Evolutionary conservation across 345 rosid species (phyloP).

Genomic region (Triadica sebifera): DNA sequence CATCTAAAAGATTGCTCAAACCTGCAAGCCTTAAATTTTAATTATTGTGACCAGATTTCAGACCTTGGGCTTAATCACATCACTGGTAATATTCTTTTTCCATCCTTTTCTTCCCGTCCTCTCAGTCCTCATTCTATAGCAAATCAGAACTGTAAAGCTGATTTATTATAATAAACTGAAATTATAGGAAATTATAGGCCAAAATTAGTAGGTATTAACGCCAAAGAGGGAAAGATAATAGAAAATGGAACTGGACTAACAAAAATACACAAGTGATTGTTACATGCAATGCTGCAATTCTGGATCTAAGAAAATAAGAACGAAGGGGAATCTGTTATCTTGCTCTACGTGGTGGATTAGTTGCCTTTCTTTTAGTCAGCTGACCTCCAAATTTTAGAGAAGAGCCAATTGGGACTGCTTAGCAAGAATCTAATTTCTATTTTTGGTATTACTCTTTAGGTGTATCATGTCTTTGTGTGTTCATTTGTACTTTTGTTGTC

Average conservation of each 20-base stretch:
- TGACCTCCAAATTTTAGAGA: background rate
- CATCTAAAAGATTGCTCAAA: slow-evolving; percentile 54
- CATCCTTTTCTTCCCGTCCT: background rate
- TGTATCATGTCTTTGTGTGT: background rate
- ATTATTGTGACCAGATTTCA: slow-evolving; percentile 61
- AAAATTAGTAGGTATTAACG: background rate
- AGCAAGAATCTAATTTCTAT: background rate
- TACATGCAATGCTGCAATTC: background rate
- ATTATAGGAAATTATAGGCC: background rate
- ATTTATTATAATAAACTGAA: background rate
- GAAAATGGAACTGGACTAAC: background rate
- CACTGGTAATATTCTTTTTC: slow-evolving; percentile 32
- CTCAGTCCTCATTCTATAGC: background rate
- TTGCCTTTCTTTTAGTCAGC: background rate
- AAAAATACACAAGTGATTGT: background rate
- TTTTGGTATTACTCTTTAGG: background rate
- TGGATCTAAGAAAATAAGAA: background rate
- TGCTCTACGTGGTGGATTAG: background rate
- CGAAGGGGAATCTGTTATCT: background rate
- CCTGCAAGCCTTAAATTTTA: slow-evolving; percentile 58
- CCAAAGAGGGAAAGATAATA: background rate
- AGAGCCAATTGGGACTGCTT: background rate
- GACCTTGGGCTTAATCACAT: slow-evolving; percentile 55
- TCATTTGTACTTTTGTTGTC: background rate
- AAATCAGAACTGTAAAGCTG: background rate